Conservation (phyloP, 306 rosid species). For the Erythrophleum fordii region DNA sequence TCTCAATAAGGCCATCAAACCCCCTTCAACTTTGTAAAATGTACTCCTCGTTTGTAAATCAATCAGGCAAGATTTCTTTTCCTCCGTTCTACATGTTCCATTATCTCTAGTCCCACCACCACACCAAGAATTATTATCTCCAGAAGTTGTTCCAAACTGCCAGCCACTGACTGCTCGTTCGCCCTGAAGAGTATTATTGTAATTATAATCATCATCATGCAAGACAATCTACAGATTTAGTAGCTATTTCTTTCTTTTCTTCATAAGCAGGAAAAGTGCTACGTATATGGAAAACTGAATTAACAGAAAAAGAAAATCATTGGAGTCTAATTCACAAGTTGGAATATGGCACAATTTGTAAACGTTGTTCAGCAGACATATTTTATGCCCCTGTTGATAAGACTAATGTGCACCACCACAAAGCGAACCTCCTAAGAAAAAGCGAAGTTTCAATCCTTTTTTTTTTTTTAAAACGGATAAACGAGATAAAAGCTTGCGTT, state of each 20-base stretch:
- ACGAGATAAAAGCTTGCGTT: not conserved
- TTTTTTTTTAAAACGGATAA: not conserved
- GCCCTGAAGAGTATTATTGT: constrained; percentile 44
- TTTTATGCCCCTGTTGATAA: not conserved
- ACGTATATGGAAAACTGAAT: constrained; percentile 5
- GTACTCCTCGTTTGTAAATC: constrained; percentile 55
- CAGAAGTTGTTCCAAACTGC: constrained; percentile 28
- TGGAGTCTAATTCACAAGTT: constrained; percentile 1
- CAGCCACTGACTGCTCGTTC: constrained; percentile 33
- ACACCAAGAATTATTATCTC: constrained; percentile 31
- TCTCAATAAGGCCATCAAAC: constrained; percentile 68
- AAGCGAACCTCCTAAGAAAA: not conserved
- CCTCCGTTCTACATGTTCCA: constrained; percentile 41
- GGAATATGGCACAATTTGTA: constrained; percentile 6
- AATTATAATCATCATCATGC: constrained; percentile 6
- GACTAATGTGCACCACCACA: constrained; percentile 3
- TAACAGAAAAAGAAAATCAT: constrained; percentile 10
- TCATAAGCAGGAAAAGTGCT: constrained; percentile 18
- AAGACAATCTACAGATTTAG: constrained; percentile 16
- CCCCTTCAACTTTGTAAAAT: constrained; percentile 63
- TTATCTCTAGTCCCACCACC: constrained; percentile 37
- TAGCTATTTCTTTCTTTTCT: constrained; percentile 7
- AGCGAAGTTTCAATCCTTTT: constrained; percentile 19
- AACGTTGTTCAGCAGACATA: constrained; percentile 12
- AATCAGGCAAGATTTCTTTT: constrained; percentile 59